Evolutionary conservation across 2,329 filamentous ascomycete genomes (phyloP).

Genomic region (Mycosphaerella arachidis): DNA sequence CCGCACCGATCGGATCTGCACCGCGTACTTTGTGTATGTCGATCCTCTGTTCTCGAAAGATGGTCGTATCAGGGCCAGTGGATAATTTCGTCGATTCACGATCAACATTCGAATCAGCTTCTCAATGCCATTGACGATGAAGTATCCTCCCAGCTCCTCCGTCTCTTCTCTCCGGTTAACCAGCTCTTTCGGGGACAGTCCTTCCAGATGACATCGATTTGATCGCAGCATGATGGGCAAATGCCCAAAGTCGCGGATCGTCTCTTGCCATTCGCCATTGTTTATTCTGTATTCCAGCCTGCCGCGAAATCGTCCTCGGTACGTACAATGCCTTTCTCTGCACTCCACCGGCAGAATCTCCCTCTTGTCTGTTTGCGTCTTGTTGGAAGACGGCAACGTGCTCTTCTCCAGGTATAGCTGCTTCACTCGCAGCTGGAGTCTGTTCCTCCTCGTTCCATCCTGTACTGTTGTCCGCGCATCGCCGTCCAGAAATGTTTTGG

Average conservation of each 20-base stretch:
- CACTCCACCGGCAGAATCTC: conserved; percentile 90
- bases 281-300: conserved; percentile 84
- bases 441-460: conserved; percentile 56
- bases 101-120: conserved; percentile 92
- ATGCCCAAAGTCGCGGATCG: conserved; percentile 78
- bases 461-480: conserved; percentile 38
- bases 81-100: conserved; percentile 86
- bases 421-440: conserved; percentile 71
- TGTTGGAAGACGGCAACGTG: conserved; percentile 73
- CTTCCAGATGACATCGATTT: conserved; percentile 84
- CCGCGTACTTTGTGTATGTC: conserved; percentile 83
- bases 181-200: conserved; percentile 74
- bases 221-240: conserved; percentile 92
- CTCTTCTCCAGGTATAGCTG: conserved; percentile 80
- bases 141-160: conserved; percentile 94
- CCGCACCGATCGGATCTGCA: conserved; percentile 85
- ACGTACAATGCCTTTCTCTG: conserved; percentile 87
- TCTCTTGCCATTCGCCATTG: conserved; percentile 76
- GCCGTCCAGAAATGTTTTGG: conserved; percentile 81
- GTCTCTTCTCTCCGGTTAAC: conserved; percentile 89
- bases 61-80: conserved; percentile 85
- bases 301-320: conserved; percentile 78
- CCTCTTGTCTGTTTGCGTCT: conserved; percentile 70
- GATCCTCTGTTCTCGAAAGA: conserved; percentile 85
- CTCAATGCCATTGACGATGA: conserved; percentile 95